Base-by-base conservation (phyloP, 306 rosid genomes). In the Castanospermum australe region DNA sequence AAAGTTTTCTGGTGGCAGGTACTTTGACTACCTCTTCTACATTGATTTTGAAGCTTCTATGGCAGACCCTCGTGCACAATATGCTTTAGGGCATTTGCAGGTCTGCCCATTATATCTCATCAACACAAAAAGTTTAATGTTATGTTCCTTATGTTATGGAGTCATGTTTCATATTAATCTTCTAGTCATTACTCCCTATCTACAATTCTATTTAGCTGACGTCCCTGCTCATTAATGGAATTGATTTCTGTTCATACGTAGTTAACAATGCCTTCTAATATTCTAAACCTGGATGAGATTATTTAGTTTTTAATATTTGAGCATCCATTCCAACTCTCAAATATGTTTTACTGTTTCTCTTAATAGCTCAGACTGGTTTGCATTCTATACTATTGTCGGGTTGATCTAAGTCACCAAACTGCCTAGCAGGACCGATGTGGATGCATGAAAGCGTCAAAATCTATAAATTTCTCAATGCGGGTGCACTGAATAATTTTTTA, bases 31-130 rank as follows among this genome's bases (percentile, higher is more conserved):
- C 88, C 91, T 92, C 61, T 94, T 94, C 80, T 92, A 89, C 83
- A 85, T 92, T 13, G 98, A 94, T 79, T 88, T 94, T 81, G 96
- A 94, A 83, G 98, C 97, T 68, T 94, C 97, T 1, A 88, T 94
- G 97, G 93, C 95, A 25, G 97, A 94, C 72, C 86, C 93, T 22
- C 94, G 94, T 5, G 90, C 96, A 44, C 98, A 92, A 74, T 74
- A 67, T 82, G 97, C 97, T 79, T 78, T 94, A 84, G 89, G 79
- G 69, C 92, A 92, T 74, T 82, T 94, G 81, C 96, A 92, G 98
- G 97, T 94, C 24, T 50, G 87, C 62, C 65, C 71, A 50, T 28
- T 61, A 35, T 17, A 57, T 41, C 69, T 82, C 67, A 47, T 28
- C 63, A 25, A 56, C 67, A 32, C 65, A 15, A 71, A 28, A 11